Base-by-base conservation (phyloP, 2,329 filamentous ascomycete genomes). In the Coniochaeta prunicola region DNA sequence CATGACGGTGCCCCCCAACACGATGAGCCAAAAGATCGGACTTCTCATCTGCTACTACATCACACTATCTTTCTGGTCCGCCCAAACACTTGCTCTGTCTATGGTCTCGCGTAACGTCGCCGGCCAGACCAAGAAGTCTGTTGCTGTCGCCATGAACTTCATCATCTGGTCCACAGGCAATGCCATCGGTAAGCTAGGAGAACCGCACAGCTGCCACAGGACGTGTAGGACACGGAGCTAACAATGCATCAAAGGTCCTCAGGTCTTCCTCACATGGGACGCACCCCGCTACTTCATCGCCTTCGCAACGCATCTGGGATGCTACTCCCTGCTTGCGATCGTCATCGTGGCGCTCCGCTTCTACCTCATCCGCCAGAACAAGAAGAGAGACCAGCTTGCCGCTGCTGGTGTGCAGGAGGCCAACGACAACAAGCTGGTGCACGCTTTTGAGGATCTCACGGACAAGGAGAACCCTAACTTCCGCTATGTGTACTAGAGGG, bases 21-120 rank as follows among this genome's bases (percentile, higher is more conserved):
- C 76, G 48, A 76, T 77, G 36, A 71, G 80, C 9, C 85, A 83
- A 38, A 81, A 87, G 70, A 79, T 86, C 30, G 88, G 88, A 6
- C 78, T 92, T 0, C 74, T 91, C 15, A 82, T 91, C 66, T 82
- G 80, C 66, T 92, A 91, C 77, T 92, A 91, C 73, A 87, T 91
- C 61, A 87, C 85, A 0, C 78, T 91, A 19, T 90, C 86, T 5
- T 92, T 92, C 80, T 91, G 88, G 88, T 86, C 88, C 0, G 87
- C 87, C 0, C 83, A 88, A 66, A 88, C 85, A 1, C 75, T 90
- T 13, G 77, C 81, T 8, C 79, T 91, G 64, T 86, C 85, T 15
- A 80, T 91, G 76, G 79, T 90, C 59, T 84, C 83, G 0, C 80
- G 87, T 17, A 91, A 91, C 66, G 76, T 90, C 10, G 88, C 84